Evolutionary conservation across 768 basidiomycete genomes (phyloP).

Genomic region (Suillus fuscotomentosus): DNA sequence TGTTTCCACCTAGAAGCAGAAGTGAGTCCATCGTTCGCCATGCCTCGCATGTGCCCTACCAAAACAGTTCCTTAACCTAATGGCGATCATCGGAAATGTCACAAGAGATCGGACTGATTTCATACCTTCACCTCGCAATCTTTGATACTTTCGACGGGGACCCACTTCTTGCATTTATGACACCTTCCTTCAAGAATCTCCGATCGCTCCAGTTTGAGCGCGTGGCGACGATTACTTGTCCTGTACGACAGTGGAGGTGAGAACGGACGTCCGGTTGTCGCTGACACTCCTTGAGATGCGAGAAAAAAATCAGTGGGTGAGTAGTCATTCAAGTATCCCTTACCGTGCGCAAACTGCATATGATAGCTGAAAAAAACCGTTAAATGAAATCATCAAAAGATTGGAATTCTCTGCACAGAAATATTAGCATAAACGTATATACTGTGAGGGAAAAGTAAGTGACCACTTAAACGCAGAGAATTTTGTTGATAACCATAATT

Average conservation of each 20-base stretch:
- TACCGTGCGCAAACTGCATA: constrained; percentile 80
- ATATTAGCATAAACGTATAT: background rate
- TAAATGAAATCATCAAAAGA: constrained; percentile 7
- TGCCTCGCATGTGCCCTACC: constrained; percentile 45
- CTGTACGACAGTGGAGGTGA: constrained; percentile 74
- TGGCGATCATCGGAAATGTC: background rate
- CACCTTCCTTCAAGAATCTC: constrained; percentile 70
- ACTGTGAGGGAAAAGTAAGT: background rate
- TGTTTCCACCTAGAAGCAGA: constrained; percentile 69
- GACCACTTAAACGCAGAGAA: constrained; percentile 80
- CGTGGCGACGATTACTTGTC: constrained; percentile 38
- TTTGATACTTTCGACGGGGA: constrained; percentile 71
- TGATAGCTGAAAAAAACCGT: constrained; percentile 57
- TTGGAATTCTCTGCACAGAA: background rate
- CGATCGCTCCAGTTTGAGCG: constrained; percentile 59
- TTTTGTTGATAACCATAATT: constrained; percentile 75
- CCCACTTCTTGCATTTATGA: constrained; percentile 75
- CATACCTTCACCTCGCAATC: constrained; percentile 68
- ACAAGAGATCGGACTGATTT: background rate
- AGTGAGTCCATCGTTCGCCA: constrained; percentile 9
- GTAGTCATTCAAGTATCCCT: constrained; percentile 7
- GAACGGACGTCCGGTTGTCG: constrained; percentile 66
- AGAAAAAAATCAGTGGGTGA: background rate
- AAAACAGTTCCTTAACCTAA: constrained; percentile 73
- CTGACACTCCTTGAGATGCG: constrained; percentile 58